Conservation (phyloP, 176 grass and related monocot genomes). For the Raddia guianensis region DNA sequence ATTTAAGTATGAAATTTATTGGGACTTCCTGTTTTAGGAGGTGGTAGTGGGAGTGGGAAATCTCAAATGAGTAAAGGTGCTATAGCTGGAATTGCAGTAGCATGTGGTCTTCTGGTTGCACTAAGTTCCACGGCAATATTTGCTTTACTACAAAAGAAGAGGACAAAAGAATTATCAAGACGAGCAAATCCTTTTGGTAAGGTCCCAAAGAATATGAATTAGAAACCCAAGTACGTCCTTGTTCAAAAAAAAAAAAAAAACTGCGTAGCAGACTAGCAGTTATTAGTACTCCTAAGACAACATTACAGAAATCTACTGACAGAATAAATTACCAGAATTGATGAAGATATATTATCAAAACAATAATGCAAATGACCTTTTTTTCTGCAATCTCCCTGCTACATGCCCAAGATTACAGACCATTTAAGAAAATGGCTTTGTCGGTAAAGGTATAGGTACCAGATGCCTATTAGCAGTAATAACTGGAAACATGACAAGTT, state of each 20-base stretch:
- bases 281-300: background rate
- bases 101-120: conserved; percentile 56
- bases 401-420: background rate
- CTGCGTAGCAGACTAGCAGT: background rate
- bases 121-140: conserved; percentile 54
- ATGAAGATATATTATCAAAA: background rate
- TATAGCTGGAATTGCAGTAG: conserved; percentile 69
- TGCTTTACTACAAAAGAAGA: conserved; percentile 66
- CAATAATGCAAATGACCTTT: background rate
- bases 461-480: conserved; percentile 28
- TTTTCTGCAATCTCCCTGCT: conserved; percentile 12
- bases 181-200: conserved; percentile 76
- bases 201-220: conserved; percentile 29
- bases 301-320: conserved; percentile 1
- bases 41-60: conserved; percentile 36
- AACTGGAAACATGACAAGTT: conserved; percentile 6
- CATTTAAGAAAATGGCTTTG: conserved; percentile 1
- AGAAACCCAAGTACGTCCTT: background rate
- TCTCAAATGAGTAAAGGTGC: conserved; percentile 48
- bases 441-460: conserved; percentile 25
- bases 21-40: conserved; percentile 52
- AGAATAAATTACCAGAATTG: conserved; percentile 14
- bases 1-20: conserved; percentile 28
- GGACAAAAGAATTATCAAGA: conserved; percentile 42
- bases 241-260: no score